Conservation (phyloP, 176 grass and related monocot genomes). For the Avena insularis region DNA sequence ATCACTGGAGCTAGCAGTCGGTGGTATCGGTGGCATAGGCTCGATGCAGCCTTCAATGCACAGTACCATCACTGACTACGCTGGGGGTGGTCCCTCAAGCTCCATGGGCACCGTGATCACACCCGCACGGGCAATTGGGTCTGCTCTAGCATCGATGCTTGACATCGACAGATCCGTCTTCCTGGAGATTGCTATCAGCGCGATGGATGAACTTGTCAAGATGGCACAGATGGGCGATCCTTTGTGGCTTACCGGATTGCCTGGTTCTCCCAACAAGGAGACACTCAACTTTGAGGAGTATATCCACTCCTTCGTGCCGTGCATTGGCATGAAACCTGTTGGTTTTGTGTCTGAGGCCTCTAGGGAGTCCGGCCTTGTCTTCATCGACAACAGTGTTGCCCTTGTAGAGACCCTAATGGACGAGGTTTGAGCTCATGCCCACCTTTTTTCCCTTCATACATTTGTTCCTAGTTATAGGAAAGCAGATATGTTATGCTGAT, state of each 20-base stretch:
- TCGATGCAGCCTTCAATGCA: constrained; percentile 45
- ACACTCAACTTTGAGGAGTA: constrained; percentile 87
- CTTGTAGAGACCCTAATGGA: constrained; percentile 93
- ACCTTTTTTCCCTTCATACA: not conserved
- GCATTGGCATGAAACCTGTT: constrained; percentile 64
- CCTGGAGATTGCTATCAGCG: constrained; percentile 76
- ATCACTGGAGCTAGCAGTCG: constrained; percentile 69
- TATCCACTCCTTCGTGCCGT: constrained; percentile 49
- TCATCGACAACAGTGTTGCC: constrained; percentile 70
- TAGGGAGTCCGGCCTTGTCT: constrained; percentile 69
- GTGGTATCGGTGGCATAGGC: constrained; percentile 48
- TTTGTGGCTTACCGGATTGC: constrained; percentile 65
- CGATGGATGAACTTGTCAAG: constrained; percentile 92
- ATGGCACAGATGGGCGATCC: constrained; percentile 85
- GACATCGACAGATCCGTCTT: constrained; percentile 72
- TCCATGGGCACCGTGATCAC: constrained; percentile 78
- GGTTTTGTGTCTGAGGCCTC: constrained; percentile 83
- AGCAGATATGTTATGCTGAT: constrained; percentile 1
- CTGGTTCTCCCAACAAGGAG: constrained; percentile 48
- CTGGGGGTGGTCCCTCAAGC: constrained; percentile 49
- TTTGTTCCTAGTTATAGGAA: not conserved
- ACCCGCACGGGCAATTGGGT: constrained; percentile 42
- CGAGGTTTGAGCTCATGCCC: constrained; percentile 44
- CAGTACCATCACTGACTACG: constrained; percentile 58
- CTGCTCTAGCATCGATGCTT: constrained; percentile 17